phyloP scores from a whole-genome alignment of 495 filamentous ascomycete genomes.

The Bathelium albidoporum region DNA sequence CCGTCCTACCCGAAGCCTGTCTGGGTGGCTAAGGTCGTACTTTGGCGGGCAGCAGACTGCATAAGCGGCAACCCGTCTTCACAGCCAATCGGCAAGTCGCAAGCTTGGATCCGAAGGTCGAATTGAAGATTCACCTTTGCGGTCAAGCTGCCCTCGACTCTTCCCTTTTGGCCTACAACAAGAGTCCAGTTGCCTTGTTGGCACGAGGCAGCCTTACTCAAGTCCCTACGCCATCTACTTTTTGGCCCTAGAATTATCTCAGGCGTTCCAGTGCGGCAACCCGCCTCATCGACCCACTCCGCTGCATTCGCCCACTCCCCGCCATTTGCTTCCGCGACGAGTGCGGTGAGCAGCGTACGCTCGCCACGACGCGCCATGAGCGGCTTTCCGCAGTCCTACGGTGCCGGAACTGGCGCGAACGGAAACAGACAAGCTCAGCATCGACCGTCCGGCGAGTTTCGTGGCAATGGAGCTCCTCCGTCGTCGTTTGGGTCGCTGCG shows the following conservation, averaged over 20 bases:
- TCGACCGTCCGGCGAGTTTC: slow-evolving; percentile 18
- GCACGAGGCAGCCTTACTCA: background rate
- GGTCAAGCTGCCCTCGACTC: background rate
- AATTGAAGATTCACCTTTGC: background rate
- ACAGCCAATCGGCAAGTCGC: background rate
- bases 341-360: background rate
- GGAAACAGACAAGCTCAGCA: slow-evolving; percentile 13
- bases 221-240: background rate
- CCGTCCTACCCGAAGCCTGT: too few species aligned
- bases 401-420: slow-evolving; percentile 11
- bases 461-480: slow-evolving; percentile 9
- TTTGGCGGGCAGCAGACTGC: background rate
- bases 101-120: background rate
- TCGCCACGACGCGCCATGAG: background rate
- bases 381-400: background rate
- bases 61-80: background rate
- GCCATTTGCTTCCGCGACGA: background rate
- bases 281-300: background rate
- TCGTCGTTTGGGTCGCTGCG: slow-evolving; percentile 17
- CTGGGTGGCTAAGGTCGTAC: too few species aligned
- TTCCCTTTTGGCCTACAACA: background rate
- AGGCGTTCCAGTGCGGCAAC: background rate
- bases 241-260: background rate
- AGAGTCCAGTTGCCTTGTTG: background rate
- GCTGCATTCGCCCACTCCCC: background rate